Percentiles rank a stretch among this genome's conserved stretches.
phyloP scores from a whole-genome alignment of 2,329 filamentous ascomycete genomes.

The Hortaea werneckii region DNA sequence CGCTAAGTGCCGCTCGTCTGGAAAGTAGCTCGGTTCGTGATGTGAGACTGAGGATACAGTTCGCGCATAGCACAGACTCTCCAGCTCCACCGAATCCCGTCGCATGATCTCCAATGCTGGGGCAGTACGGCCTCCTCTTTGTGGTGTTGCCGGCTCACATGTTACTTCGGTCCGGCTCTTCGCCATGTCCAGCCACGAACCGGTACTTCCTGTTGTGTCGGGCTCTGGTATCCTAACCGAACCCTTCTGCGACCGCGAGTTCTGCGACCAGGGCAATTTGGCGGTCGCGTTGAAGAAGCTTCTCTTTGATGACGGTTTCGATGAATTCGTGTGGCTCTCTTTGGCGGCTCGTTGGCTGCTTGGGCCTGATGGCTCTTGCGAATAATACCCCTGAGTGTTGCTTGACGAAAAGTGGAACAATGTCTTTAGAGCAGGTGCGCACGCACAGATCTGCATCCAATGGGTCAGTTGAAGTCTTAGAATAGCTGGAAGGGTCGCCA shows the following conservation, averaged over 20 bases:
- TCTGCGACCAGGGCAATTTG: not conserved
- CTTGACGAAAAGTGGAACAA: not conserved
- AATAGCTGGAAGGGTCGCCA: too few relatives aligned
- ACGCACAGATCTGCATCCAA: constrained; percentile 2
- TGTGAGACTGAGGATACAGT: too few relatives aligned
- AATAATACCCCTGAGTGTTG: not conserved
- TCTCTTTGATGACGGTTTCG: not conserved
- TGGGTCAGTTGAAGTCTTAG: too few relatives aligned
- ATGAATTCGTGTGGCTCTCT: too few relatives aligned
- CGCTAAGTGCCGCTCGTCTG: too few relatives aligned
- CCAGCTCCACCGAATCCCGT: not conserved
- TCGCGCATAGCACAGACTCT: not conserved
- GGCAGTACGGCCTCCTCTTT: not conserved
- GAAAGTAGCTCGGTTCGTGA: too few relatives aligned
- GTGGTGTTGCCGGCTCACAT: not conserved
- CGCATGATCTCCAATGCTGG: not conserved
- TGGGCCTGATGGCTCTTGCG: not conserved
- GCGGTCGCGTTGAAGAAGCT: not conserved
- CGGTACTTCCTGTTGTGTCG: too few relatives aligned
- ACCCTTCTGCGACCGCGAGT: not conserved
- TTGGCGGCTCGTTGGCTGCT: not conserved
- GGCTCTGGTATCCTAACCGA: not conserved
- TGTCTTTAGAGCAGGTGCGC: constrained; percentile 2
- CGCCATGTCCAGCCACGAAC: not conserved
- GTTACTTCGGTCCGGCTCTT: not conserved